phyloP scores from a whole-genome alignment of 2,329 filamentous ascomycete genomes.

The Exophiala lecanii-corni region DNA sequence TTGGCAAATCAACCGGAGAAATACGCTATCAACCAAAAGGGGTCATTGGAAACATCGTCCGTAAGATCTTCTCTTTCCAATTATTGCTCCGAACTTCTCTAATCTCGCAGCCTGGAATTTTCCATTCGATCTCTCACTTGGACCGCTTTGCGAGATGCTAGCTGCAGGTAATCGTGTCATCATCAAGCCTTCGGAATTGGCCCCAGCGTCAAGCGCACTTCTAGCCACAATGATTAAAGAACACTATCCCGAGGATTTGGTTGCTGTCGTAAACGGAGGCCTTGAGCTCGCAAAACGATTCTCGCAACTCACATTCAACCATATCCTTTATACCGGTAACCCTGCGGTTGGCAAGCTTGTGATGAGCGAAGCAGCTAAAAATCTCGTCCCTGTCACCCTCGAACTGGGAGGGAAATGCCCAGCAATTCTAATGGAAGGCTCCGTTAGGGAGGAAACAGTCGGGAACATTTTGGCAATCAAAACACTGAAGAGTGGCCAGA shows the following conservation, averaged over 20 bases:
- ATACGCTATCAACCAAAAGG: slow-evolving; percentile 10
- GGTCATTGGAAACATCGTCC: slow-evolving; percentile 8
- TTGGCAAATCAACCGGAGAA: slow-evolving; percentile 2
- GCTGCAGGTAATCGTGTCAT: slow-evolving; percentile 40
- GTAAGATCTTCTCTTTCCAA: slow-evolving; percentile 5
- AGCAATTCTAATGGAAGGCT: slow-evolving; percentile 39
- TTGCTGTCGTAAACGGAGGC: slow-evolving; percentile 35
- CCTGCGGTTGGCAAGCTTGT: slow-evolving; percentile 37
- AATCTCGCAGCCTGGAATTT: slow-evolving; percentile 41
- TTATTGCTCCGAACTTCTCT: not conserved
- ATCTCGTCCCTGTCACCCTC: slow-evolving; percentile 41
- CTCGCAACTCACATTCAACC: slow-evolving; percentile 38
- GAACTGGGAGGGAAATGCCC: slow-evolving; percentile 46
- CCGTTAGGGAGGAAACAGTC: slow-evolving; percentile 41
- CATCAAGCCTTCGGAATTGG: slow-evolving; percentile 44
- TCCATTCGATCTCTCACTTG: slow-evolving; percentile 37
- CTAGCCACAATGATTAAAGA: slow-evolving; percentile 37
- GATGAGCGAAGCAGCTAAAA: slow-evolving; percentile 38
- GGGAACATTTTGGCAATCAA: slow-evolving; percentile 43
- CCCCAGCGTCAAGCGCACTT: slow-evolving; percentile 32
- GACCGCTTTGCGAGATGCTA: slow-evolving; percentile 41
- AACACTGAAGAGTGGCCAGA: slow-evolving; percentile 41
- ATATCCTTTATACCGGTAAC: slow-evolving; percentile 46
- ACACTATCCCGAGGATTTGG: slow-evolving; percentile 40
- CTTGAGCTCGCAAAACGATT: slow-evolving; percentile 36